A percentile compares a stretch with the other conserved stretches of the same genome.
Conservation (phyloP, 2,329 filamentous ascomycete genomes). For the Pezicula neosporulosa region DNA sequence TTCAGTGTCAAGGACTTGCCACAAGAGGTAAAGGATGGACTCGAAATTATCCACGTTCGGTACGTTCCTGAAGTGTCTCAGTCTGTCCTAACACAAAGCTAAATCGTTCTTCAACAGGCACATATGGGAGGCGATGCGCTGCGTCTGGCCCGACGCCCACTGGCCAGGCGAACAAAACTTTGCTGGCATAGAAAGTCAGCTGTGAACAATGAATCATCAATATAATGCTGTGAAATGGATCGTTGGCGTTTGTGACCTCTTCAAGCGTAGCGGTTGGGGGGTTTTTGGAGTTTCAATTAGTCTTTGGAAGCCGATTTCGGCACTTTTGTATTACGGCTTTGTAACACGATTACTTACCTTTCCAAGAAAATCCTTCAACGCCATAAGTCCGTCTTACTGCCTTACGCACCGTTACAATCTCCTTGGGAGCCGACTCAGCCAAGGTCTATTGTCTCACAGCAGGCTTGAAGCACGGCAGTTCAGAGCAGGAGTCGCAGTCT, state of each 20-base stretch:
- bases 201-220: slow-evolving; percentile 46
- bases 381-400: no score
- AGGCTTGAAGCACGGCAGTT: no score
- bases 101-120: slow-evolving; percentile 48
- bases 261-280: background rate
- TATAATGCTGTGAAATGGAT: background rate
- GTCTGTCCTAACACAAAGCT: slow-evolving; percentile 3
- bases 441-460: no score
- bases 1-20: slow-evolving; percentile 74
- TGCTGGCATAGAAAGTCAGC: slow-evolving; percentile 71
- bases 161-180: slow-evolving; percentile 75
- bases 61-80: slow-evolving; percentile 41
- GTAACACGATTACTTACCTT: background rate
- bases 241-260: no score
- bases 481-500: no score
- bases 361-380: background rate
- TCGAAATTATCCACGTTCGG: slow-evolving; percentile 88
- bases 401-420: no score
- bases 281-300: background rate
- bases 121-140: slow-evolving; percentile 89
- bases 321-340: background rate
- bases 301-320: background rate
- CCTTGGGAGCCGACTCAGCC: no score
- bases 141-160: slow-evolving; percentile 86
- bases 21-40: slow-evolving; percentile 78